These are phyloP conservation scores for Amanita subjunquillea DNA, from an alignment of 768 basidiomycete species.

Conservation along the genomic window DNA sequence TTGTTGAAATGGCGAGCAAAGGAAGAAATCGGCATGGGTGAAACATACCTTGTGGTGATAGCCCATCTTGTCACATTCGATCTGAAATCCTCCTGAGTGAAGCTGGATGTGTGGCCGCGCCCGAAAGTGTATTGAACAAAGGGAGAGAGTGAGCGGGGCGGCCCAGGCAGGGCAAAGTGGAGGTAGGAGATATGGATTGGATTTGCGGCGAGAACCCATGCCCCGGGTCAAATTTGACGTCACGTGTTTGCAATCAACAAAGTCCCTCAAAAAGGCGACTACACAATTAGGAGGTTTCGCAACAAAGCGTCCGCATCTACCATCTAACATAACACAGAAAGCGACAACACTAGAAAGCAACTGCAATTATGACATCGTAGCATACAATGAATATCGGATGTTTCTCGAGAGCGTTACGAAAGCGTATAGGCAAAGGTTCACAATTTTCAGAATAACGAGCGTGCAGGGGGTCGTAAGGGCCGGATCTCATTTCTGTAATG, in stretches of 20 bases:
- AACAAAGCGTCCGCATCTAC: neutral
- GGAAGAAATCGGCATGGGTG: neutral
- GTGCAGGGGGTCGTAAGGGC: conserved; percentile 1
- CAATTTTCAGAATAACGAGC: neutral
- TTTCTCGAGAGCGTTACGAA: conserved; percentile 2
- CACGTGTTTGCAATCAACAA: conserved; percentile 5
- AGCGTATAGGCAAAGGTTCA: neutral
- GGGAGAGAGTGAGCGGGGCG: neutral
- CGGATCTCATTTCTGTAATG: neutral
- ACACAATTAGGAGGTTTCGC: too few relatives aligned
- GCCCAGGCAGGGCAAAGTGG: neutral
- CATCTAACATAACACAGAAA: neutral
- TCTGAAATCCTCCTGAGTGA: neutral
- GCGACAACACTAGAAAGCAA: neutral
- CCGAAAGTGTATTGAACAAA: neutral
- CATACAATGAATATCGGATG: neutral
- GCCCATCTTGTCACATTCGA: conserved; percentile 1
- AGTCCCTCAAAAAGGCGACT: too few relatives aligned
- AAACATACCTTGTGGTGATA: conserved; percentile 4
- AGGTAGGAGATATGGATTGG: neutral
- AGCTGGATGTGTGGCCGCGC: neutral
- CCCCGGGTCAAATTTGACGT: conserved; percentile 5
- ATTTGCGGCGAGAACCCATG: neutral
- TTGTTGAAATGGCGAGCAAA: neutral
- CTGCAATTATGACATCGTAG: conserved; percentile 1